These are phyloP conservation scores for Boletus tomentosulus DNA, from an alignment of 768 basidiomycete species.

Conservation along the genomic window DNA sequence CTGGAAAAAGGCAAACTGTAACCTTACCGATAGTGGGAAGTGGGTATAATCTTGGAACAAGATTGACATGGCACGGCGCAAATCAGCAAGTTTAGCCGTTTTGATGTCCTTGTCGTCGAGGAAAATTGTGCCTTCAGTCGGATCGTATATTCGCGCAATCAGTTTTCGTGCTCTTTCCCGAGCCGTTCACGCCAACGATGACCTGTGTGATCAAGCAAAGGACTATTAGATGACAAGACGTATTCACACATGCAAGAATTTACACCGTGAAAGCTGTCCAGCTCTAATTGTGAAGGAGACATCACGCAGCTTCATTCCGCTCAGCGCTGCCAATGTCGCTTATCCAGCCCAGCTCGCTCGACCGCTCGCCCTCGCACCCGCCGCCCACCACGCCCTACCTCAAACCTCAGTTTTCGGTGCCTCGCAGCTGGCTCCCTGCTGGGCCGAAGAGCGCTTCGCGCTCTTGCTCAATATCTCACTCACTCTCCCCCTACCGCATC, in stretches of 20 bases:
- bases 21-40: conserved; percentile 69
- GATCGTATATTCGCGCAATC: conserved; percentile 66
- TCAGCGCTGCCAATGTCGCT: too few species aligned
- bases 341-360: too few species aligned
- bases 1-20: neutral
- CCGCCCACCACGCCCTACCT: too few species aligned
- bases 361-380: too few species aligned
- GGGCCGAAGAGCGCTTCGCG: too few species aligned
- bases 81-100: conserved; percentile 55
- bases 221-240: neutral
- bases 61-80: conserved; percentile 62
- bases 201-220: conserved; percentile 38
- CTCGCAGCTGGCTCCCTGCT: too few species aligned
- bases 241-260: conserved; percentile 18
- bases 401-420: too few species aligned
- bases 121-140: conserved; percentile 61
- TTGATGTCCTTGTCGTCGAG: conserved; percentile 61
- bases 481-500: too few species aligned
- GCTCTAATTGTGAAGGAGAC: conserved; percentile 66
- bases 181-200: conserved; percentile 76
- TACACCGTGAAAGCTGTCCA: conserved; percentile 77
- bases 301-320: too few species aligned
- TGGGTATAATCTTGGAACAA: conserved; percentile 81
- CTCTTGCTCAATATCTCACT: too few species aligned
- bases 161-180: conserved; percentile 81